Evolutionary conservation across 176 grass and related monocot genomes (phyloP), one percentile per base, ranked within the genome.

Genomic region (Avena sativa): DNA sequence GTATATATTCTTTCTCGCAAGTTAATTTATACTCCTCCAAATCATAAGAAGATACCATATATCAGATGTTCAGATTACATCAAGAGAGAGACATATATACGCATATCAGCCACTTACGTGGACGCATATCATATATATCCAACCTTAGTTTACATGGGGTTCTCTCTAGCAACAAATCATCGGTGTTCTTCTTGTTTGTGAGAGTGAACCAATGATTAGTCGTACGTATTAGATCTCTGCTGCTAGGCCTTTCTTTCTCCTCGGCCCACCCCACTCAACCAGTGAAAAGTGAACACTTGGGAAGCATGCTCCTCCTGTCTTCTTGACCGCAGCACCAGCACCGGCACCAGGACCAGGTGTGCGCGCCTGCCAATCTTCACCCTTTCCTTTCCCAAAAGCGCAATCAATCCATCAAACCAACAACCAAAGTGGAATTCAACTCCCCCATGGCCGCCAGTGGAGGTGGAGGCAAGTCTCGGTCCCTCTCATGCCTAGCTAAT

Each of bases 401-500:
- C 28, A 51, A 78, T 38, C 30, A 26, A 70, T 40, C 49, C 48
- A 40, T 40, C 38, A 40, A 52, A 67, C 73, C 51, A 83, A 71
- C 83, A 71, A 65, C 49, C 72, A 28, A 62, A 82, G 71, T 90
- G 79, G 84, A 78, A 78, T 90, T 84, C 88, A 78, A 71, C 88
- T 86, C 38, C 38, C 38, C 38, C 38, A 40, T 40, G 38, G 38
- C 38, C 6, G 38, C 38, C 38, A 40, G 78, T 80, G 83, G 78
- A 59, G 51, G 78, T 80, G 83, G 78, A 59, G 51, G 61, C 70
- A 59, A 53, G 5, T 68, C 64, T 70, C 64, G 10, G 19, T 85
- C 66, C 28, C 49, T 61, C 48, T 76, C 79, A 53, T 59, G 38
- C 62, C 36, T 82, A 40, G 38, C 38, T 40, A 75, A 76, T 59